Base-by-base conservation (phyloP, 2,329 filamentous ascomycete genomes). In the Trichoderma atroviride region DNA sequence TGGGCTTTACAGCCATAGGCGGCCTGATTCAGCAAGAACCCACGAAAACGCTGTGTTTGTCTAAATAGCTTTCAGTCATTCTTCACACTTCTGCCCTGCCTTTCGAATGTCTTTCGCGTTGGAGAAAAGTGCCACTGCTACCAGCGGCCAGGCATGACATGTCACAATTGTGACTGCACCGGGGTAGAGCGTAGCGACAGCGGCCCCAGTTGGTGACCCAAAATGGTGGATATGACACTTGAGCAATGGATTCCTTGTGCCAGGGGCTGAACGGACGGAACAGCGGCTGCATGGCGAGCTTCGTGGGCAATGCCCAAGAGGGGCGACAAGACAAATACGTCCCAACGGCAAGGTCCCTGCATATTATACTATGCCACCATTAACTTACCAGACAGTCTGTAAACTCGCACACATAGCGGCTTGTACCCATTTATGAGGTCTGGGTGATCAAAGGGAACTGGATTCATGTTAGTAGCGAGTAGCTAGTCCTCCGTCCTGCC, bases 81-180 rank as follows among this genome's bases (percentile, higher is more conserved):
- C 52, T 31, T 57, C 55, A 5, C 2, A 29, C 33, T 50, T n/a
- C 61, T 22, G 22, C 22, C n/a, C 61, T 40, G 22, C 31, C 2
- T 14, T 43, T 19, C n/a, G n/a, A 50, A 52, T 4, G 29, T 4
- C n/a, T 22, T 50, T 6, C 22, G 31, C 22, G 11, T 31, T n/a
- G 13, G 40, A 55, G 33, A 37, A 55, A 31, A 58, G 40, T 50
- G n/a, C 58, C 40, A 10, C 13, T 35, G 11, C 33, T 35, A 35
- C 11, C 53, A 43, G 40, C 24, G 40, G 67, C 35, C 60, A 52
- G 43, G 67, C 59, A 69, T 69, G 67, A 69, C 59, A 56, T 50
- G 67, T 69, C 67, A 69, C 40, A 64, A 59, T 69, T 58, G 60
- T 29, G 40, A 59, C 67, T 29, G 60, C 60, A 62, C 50, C 31